Evolutionary conservation across 2,329 filamentous ascomycete species (phyloP), one percentile per base, ranked within the genome.

Genomic region (Bipolaris bicolor): DNA sequence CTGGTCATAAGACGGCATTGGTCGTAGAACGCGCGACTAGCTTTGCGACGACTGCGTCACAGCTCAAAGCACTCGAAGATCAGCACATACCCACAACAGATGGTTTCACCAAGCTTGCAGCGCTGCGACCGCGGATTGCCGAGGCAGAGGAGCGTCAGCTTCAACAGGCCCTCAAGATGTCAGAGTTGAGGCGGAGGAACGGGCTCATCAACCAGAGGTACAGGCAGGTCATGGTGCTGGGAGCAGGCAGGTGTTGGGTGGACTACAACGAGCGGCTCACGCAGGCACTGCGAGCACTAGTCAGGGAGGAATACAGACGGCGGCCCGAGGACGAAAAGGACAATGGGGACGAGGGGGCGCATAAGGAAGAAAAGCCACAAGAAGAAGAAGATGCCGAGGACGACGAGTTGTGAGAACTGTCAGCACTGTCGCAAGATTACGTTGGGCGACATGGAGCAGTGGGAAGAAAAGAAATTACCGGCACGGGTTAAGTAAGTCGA

Each of bases 141-240:
- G 84, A 82, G 18, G 77, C 86, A 16, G 84, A 86, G 61, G 81
- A 82, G 0, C 83, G 83, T 3, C 89, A 92, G 68, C 73, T 83
- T 18, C 81, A 84, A 15, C 88, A 91, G 61, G 76, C 77, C 37
- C 80, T 81, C 46, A 86, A 89, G 73, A 84, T 90, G 60, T 84
- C 83, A 20, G 84, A 84, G 72, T 82, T 90, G 71, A 83, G 86
- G 72, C 83, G 78, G 60, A 83, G 82, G 63, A 93, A 84, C 77
- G 90, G 87, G 75, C 64, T 75, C 45, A 45, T 79, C 10, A 74
- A 80, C 53, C 74, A 76, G 74, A 75, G 61, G 34, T 96, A 91
- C 89, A 92, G 94, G 76, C 88, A 92, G 72, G 79, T 85, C 22
- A 86, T 87, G 3, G 81, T 95, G 41, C 79, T 96, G 46, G 83